Base-by-base conservation (phyloP, 192 early-diverging fungal species). In the Podochytrium sp. region DNA sequence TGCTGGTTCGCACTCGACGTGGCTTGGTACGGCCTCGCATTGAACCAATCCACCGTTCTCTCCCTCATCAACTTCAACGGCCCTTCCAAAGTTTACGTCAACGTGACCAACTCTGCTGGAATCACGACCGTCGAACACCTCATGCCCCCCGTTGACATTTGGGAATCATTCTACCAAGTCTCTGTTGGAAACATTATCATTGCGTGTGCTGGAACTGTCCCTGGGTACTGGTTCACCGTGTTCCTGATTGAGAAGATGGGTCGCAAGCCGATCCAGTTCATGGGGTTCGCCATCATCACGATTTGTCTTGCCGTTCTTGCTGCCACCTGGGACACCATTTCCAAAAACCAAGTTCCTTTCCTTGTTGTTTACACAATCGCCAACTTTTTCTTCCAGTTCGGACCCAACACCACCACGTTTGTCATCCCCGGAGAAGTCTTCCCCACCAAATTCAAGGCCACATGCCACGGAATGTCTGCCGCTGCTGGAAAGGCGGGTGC, bases 181-280 rank as follows among this genome's bases (percentile, higher is more conserved):
- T 79, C 93, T 29, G 80, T 95, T 73, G 97, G 97, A 66, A 96
- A 92, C 86, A 88, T 96, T 74, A 96, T 96, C 76, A 90, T 99
- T 79, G 92, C 93, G 51, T 78, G 58, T 43, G 43, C 62, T 56
- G 80, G 80, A 57, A 80, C 78, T 53, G 74, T 99, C 5, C 97
- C 97, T 35, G 97, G 97, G 43, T 99, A 98, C 90, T 96, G 92
- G 93, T 84, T 99, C 78, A 83, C 93, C 2, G 95, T 99, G 69
- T 91, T 92, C 65, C 81, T 90, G n/a, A 92, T 99, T 43, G 97
- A 99, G 64, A 79, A 79, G 65, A 68, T 93, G 38, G 97, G 97
- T 73, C 92, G 97, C 76, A 95, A 94, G 78, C 78, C 76, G 23
- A 99, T 99, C 66, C 95, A 97, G 76, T 90, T 94, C 72, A 85